Evolutionary conservation across 108 stramenopile species (phyloP).

Genomic region (Pseudonitzschia delicatissima): DNA sequence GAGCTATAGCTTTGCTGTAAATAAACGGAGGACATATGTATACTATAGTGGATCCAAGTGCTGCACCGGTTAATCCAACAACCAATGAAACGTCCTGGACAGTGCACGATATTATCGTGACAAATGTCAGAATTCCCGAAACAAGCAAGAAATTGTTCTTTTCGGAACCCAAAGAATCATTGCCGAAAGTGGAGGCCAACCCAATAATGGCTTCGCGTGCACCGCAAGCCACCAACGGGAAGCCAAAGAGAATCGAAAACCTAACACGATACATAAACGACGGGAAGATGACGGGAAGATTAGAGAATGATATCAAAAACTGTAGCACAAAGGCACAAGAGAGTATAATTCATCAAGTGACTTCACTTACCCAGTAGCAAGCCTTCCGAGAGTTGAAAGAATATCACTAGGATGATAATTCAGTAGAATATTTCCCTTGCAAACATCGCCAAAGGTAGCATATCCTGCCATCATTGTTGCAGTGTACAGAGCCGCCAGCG

Average conservation of each 20-base stretch:
- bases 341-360: background rate
- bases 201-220: constrained; percentile 41
- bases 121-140: constrained; percentile 30
- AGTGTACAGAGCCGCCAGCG: constrained; percentile 42
- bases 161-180: constrained; percentile 9
- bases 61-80: constrained; percentile 54
- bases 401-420: constrained; percentile 59
- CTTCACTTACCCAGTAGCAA: constrained; percentile 43
- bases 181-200: constrained; percentile 34
- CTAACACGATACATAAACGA: background rate
- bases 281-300: background rate
- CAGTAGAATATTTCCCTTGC: constrained; percentile 51
- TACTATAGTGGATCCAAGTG: constrained; percentile 44
- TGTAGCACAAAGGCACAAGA: background rate
- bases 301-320: background rate
- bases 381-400: constrained; percentile 42
- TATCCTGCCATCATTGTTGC: constrained; percentile 50
- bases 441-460: constrained; percentile 56
- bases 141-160: constrained; percentile 42
- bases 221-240: constrained; percentile 48
- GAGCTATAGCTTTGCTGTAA: constrained; percentile 35
- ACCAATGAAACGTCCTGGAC: constrained; percentile 48
- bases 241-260: constrained; percentile 57
- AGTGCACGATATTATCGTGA: constrained; percentile 41
- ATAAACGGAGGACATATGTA: constrained; percentile 54